These are phyloP conservation scores for Umbelopsis ramanniana DNA, from an alignment of 192 early-diverging fungal species.

Conservation along the genomic window DNA sequence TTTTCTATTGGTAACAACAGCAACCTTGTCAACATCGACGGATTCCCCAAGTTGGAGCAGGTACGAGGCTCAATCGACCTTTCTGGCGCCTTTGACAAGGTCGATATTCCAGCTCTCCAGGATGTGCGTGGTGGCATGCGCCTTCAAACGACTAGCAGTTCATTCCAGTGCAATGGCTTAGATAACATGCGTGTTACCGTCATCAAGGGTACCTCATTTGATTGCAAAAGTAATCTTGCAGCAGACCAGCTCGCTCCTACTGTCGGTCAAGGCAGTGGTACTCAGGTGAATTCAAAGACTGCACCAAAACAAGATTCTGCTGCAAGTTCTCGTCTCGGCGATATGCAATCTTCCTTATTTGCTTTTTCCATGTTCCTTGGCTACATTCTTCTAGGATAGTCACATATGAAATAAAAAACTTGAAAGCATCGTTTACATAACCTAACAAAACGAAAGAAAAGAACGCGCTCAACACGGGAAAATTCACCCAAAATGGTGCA, in stretches of 20 bases:
- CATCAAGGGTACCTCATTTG: conserved; percentile 32
- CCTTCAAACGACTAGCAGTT: conserved; percentile 61
- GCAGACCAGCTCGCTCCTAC: conserved; percentile 25
- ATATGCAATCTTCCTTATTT: not conserved
- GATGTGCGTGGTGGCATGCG: conserved; percentile 64
- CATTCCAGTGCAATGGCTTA: conserved; percentile 49
- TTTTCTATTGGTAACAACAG: conserved; percentile 73
- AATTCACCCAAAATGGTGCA: too few relatives aligned
- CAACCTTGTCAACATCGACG: conserved; percentile 53
- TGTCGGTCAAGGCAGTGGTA: conserved; percentile 16
- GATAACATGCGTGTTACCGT: conserved; percentile 28
- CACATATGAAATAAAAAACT: not conserved
- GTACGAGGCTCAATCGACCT: conserved; percentile 61
- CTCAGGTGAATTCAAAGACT: not conserved
- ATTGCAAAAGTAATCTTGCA: conserved; percentile 21
- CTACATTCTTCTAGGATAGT: not conserved
- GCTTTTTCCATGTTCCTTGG: not conserved
- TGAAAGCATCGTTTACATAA: not conserved
- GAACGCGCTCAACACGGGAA: too few relatives aligned
- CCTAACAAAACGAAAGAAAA: too few relatives aligned
- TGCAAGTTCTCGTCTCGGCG: not conserved
- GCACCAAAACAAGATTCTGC: not conserved
- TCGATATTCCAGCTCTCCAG: conserved; percentile 54
- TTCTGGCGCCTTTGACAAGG: conserved; percentile 61
- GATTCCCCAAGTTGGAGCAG: conserved; percentile 58